Evolutionary conservation across 257 asterid genomes (phyloP).

Genomic region (Forsythia suspensa): DNA sequence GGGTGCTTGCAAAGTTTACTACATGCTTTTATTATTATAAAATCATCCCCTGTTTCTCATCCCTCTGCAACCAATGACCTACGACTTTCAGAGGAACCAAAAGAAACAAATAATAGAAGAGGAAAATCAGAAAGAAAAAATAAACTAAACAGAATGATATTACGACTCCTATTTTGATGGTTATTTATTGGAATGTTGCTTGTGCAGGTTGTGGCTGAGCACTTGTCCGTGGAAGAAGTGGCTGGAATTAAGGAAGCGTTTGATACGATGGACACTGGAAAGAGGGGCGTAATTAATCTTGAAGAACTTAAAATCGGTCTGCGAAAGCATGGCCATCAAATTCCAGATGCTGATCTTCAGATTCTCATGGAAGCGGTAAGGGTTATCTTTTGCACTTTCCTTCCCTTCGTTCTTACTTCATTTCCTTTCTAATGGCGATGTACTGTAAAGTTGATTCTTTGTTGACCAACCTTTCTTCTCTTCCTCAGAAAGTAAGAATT

Average conservation of each 20-base stretch:
- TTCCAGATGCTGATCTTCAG: conserved; percentile 65
- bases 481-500: not conserved
- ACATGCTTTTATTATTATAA: not conserved
- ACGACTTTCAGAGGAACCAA: not conserved
- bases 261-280: conserved; percentile 59
- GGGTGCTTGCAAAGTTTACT: conserved; percentile 35
- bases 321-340: conserved; percentile 64
- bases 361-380: conserved; percentile 79
- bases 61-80: not conserved
- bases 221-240: conserved; percentile 72
- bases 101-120: not conserved
- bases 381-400: conserved; percentile 4
- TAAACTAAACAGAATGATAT: not conserved
- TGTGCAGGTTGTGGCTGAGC: conserved; percentile 65
- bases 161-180: not conserved
- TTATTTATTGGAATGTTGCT: conserved; percentile 20
- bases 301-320: conserved; percentile 59
- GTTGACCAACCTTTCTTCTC: not conserved
- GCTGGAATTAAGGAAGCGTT: conserved; percentile 73
- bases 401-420: not conserved
- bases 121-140: not conserved
- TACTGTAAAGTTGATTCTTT: not conserved
- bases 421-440: not conserved
- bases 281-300: conserved; percentile 48
- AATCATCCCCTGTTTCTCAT: not conserved